phyloP scores from a whole-genome alignment of 1,139 yeast species.

The Schwanniomyces etchellsii region DNA sequence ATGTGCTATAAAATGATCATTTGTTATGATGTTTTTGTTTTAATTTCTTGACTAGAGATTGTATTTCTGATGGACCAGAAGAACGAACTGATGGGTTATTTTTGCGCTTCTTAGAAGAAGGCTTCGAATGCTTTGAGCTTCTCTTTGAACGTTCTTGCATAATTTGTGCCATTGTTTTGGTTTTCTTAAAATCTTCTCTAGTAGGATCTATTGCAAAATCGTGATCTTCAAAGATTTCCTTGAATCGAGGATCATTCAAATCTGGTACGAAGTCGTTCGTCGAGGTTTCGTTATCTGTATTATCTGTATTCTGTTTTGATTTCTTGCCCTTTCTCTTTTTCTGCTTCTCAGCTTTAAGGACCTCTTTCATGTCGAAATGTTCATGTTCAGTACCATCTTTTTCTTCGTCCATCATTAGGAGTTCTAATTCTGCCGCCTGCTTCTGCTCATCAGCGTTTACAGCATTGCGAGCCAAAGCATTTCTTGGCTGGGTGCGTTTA shows the following conservation, averaged over 20 bases:
- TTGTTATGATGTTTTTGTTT: background rate
- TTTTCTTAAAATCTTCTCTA: constrained; percentile 79
- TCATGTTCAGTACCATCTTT: constrained; percentile 41
- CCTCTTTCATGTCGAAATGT: constrained; percentile 80
- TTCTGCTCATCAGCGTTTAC: constrained; percentile 28
- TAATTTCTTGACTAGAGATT: constrained; percentile 16
- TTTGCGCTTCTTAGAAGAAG: constrained; percentile 9
- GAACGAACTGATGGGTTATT: too few relatives aligned
- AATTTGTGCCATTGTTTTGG: constrained; percentile 79
- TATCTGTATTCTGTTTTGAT: constrained; percentile 31
- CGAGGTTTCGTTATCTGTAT: constrained; percentile 33
- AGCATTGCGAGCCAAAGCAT: constrained; percentile 16
- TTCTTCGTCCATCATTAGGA: constrained; percentile 65
- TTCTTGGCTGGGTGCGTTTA: constrained; percentile 5
- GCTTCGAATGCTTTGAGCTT: constrained; percentile 12
- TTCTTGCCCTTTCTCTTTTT: constrained; percentile 37
- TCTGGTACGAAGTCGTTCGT: constrained; percentile 66
- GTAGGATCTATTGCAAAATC: constrained; percentile 93
- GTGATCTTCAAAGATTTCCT: constrained; percentile 80
- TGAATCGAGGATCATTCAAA: constrained; percentile 79
- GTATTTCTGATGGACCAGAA: too few relatives aligned
- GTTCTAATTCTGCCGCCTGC: constrained; percentile 66
- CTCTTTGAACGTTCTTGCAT: constrained; percentile 70
- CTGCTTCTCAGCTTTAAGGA: constrained; percentile 65
- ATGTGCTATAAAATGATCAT: too few relatives aligned